A percentile compares a stretch with the other conserved stretches of the same genome.
Evolutionary conservation across 2,329 filamentous ascomycete species (phyloP).

Genomic region (Gaeumannomyces tritici): DNA sequence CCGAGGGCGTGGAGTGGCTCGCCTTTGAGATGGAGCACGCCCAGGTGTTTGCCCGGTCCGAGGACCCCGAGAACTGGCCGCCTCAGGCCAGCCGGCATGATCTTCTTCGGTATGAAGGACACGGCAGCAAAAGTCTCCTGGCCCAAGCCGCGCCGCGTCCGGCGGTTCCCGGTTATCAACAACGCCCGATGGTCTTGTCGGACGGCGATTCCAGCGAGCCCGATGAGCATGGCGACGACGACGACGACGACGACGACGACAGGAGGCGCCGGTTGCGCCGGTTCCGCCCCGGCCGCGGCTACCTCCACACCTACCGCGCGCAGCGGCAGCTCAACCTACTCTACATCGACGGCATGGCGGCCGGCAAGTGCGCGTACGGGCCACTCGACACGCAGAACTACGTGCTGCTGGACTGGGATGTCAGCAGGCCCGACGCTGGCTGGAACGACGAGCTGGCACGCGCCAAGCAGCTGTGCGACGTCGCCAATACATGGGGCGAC

Average conservation of each 20-base stretch:
- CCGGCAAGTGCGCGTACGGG: conserved; percentile 54
- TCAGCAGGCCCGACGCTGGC: neutral
- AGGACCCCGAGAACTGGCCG: too few relatives aligned
- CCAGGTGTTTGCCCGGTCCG: conserved; percentile 37
- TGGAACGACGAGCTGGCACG: conserved; percentile 33
- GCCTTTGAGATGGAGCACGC: conserved; percentile 72
- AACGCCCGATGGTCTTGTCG: conserved; percentile 1
- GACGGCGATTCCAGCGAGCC: too few relatives aligned
- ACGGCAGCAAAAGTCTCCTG: neutral
- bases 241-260: conserved; percentile 3
- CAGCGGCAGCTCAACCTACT: conserved; percentile 48
- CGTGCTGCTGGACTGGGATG: conserved; percentile 30
- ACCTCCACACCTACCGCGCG: conserved; percentile 57
- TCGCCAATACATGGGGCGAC: conserved; percentile 34
- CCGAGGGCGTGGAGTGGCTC: conserved; percentile 50
- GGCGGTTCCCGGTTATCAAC: neutral
- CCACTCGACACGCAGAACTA: conserved; percentile 60
- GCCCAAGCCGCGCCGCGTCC: neutral
- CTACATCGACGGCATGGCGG: conserved; percentile 62
- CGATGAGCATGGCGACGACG: conserved; percentile 4
- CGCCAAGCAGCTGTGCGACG: conserved; percentile 44
- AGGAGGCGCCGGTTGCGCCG: neutral
- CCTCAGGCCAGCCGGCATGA: neutral
- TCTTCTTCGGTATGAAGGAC: neutral
- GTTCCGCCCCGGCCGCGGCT: conserved; percentile 34